These are phyloP conservation scores for Aspergillus sp. DNA, from an alignment of 2,329 filamentous ascomycete genomes.

Conservation along the genomic window DNA sequence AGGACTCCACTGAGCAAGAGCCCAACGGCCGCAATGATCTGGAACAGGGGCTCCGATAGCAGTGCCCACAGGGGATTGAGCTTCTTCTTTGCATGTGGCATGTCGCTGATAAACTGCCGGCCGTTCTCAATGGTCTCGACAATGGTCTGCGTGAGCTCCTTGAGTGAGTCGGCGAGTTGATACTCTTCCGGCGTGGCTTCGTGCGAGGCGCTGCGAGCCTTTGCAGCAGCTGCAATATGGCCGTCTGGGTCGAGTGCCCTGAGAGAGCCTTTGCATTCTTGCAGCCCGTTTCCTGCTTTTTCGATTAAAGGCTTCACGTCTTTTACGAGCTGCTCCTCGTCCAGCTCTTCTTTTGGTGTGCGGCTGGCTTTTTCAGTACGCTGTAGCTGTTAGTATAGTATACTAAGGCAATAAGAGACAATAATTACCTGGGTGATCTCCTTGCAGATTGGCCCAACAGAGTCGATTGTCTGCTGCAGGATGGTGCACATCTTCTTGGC, in stretches of 20 bases:
- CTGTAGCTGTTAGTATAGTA: slow-evolving; percentile 63
- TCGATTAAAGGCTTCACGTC: slow-evolving; percentile 86
- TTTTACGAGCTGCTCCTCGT: slow-evolving; percentile 84
- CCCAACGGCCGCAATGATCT: slow-evolving; percentile 88
- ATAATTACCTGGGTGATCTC: too few species aligned
- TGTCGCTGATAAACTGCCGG: slow-evolving; percentile 83
- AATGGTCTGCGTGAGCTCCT: slow-evolving; percentile 78
- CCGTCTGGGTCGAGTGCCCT: slow-evolving; percentile 88
- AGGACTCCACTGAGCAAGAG: slow-evolving; percentile 79
- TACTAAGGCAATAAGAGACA: too few species aligned
- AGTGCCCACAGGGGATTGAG: slow-evolving; percentile 86
- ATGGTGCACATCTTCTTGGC: too few species aligned
- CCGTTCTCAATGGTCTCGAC: slow-evolving; percentile 81
- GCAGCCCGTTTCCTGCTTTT: slow-evolving; percentile 76
- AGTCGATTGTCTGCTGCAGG: too few species aligned
- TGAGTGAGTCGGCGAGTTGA: slow-evolving; percentile 77
- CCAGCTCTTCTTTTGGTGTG: slow-evolving; percentile 67
- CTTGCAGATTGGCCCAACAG: too few species aligned
- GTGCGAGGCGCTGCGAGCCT: slow-evolving; percentile 71
- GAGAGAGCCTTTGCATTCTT: slow-evolving; percentile 82
- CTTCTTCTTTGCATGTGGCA: slow-evolving; percentile 93
- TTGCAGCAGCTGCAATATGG: slow-evolving; percentile 78
- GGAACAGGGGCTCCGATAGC: slow-evolving; percentile 73
- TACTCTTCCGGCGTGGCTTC: slow-evolving; percentile 82
- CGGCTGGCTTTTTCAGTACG: slow-evolving; percentile 45